A percentile compares a stretch with the other conserved stretches of the same genome.
Evolutionary conservation across 805 yeast genomes (phyloP).

Genomic region (Kazachstania psychrophila): DNA sequence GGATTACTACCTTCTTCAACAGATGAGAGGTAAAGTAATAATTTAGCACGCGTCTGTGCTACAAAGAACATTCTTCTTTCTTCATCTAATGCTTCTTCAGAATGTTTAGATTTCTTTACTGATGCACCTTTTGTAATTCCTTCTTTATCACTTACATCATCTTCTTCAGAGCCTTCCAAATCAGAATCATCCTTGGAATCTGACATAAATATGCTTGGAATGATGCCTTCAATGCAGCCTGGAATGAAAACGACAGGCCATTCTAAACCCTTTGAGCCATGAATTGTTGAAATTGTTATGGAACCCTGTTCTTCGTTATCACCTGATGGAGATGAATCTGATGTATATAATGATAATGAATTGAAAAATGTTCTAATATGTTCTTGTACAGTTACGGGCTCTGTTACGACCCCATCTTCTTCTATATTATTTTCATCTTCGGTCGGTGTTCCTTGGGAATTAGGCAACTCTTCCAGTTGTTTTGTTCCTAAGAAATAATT

Average conservation of each 20-base stretch:
- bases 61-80: conserved; percentile 83
- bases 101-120: conserved; percentile 4
- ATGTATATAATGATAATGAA: conserved; percentile 31
- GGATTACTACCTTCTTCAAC: conserved; percentile 19
- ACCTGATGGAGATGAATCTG: conserved; percentile 12
- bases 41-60: conserved; percentile 76
- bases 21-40: conserved; percentile 37
- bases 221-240: conserved; percentile 52
- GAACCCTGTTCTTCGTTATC: conserved; percentile 21
- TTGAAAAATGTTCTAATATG: conserved; percentile 29
- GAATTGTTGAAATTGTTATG: conserved; percentile 72
- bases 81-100: conserved; percentile 41
- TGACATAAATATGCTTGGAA: conserved; percentile 46
- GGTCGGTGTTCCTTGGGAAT: conserved; percentile 1
- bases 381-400: conserved; percentile 4
- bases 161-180: conserved; percentile 7
- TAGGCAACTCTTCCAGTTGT: conserved; percentile 3
- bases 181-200: conserved; percentile 20
- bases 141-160: conserved; percentile 13
- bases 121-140: conserved; percentile 5
- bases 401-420: neutral
- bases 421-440: neutral
- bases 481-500: conserved; percentile 16
- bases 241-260: conserved; percentile 91
- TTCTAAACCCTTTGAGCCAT: conserved; percentile 87